phyloP scores from a whole-genome alignment of 345 rosid species.

The Bruguiera gymnorhiza region DNA sequence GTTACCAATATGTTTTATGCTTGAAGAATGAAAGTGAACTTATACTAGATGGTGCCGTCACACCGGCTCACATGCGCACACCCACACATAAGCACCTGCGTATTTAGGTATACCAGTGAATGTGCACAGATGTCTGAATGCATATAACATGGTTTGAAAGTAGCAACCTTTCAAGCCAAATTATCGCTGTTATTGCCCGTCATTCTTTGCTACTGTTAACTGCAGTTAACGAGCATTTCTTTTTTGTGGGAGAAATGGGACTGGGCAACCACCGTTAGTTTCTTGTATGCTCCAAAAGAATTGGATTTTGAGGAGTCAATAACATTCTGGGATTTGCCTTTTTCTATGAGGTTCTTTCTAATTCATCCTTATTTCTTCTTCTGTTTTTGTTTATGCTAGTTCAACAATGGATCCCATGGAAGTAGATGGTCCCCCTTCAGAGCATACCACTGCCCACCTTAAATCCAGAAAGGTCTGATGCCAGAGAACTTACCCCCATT shows the following conservation, averaged over 20 bases:
- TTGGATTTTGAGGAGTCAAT: too few relatives aligned
- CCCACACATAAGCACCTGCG: background rate
- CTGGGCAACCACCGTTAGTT: too few relatives aligned
- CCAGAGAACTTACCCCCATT: background rate
- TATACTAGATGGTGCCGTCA: too few relatives aligned
- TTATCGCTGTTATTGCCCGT: background rate
- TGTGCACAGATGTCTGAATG: background rate
- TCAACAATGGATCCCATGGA: constrained; percentile 63
- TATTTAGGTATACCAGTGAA: too few relatives aligned
- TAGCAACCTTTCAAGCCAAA: background rate
- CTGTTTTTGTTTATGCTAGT: background rate
- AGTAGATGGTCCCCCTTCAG: constrained; percentile 61
- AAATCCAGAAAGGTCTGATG: constrained; percentile 57
- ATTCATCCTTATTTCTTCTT: background rate
- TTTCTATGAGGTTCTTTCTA: background rate
- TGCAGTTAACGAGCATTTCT: too few relatives aligned
- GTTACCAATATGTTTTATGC: background rate
- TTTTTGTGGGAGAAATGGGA: too few relatives aligned
- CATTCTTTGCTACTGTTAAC: background rate
- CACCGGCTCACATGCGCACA: background rate
- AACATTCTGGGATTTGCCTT: background rate
- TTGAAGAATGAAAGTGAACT: background rate
- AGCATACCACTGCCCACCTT: constrained; percentile 38
- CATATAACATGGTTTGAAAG: background rate
- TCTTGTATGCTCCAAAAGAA: too few relatives aligned